Evolutionary conservation across 192 early-diverging fungal species (phyloP), one percentile per base, ranked within the genome.

Genomic region (Hyaloraphidium curvatum): DNA sequence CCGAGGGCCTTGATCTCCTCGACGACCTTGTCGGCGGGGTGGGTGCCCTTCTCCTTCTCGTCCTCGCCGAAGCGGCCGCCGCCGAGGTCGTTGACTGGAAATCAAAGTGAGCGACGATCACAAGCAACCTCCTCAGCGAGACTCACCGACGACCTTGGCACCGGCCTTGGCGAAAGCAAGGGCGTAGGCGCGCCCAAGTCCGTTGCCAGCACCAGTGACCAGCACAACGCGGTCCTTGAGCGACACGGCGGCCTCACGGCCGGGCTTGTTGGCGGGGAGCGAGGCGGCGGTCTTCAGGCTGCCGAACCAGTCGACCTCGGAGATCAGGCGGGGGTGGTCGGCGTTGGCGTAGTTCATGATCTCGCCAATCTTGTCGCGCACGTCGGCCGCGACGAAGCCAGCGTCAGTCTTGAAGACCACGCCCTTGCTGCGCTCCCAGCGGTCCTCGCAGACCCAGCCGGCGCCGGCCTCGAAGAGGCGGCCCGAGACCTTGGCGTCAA

Each of bases 181-280:
- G 54, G 93, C 86, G 71, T 97, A 94, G 28, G 85, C 84, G 64
- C 86, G 78, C 33, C 84, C 84, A 28, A 87, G 77, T 26, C 86
- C 91, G 59, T 90, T 90, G 61, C 92, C 92, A 50, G 87, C 92
- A 51, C 92, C 92, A 29, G 92, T 92, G 53, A 97, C 81, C 55
- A 97, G 79, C 19, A 86, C 92, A 14, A 48, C 43, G 7, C 25
- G 14, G 17, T 25, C 43, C 7, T 48, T 25, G 23, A 48, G 25
- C 43, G 17, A 7, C 23, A 48, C 43, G 11, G 43, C 14, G 7
- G 43, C 17, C 9, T 25, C 43, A 9, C 25, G 43, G 4, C 7
- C 19, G 43, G 7, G 43, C 43, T 48, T 9, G 9, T 11, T 9
- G 43, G 7, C n/a, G 11, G 43, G 43, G 43, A 22, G 14, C 43